phyloP scores from a whole-genome alignment of 257 asterid genomes.

The Gentiana straminea region DNA sequence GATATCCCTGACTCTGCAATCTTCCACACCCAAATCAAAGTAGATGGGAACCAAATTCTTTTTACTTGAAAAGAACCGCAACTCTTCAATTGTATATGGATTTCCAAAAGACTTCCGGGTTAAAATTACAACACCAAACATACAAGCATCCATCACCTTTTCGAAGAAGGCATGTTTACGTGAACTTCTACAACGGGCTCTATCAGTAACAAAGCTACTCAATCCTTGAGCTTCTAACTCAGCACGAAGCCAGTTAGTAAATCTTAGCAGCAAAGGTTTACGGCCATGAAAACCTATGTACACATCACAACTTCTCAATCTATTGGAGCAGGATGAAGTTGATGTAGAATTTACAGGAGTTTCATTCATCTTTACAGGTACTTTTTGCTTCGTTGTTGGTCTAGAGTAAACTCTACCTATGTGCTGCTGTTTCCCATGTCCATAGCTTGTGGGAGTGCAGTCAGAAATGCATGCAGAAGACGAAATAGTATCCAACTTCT shows the following conservation, averaged over 20 bases:
- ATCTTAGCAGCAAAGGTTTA: slow-evolving; percentile 48
- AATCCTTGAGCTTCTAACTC: slow-evolving; percentile 79
- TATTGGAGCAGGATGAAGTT: slow-evolving; percentile 44
- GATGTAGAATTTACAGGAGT: slow-evolving; percentile 37
- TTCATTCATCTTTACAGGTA: slow-evolving; percentile 34
- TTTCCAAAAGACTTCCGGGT: slow-evolving; percentile 81
- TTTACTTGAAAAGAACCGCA: slow-evolving; percentile 76
- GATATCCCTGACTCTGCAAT: slow-evolving; percentile 81
- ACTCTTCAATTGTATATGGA: slow-evolving; percentile 80
- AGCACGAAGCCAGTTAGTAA: slow-evolving; percentile 79
- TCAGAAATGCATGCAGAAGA: slow-evolving; percentile 43
- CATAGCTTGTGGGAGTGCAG: slow-evolving; percentile 36
- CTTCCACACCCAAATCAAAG: slow-evolving; percentile 82
- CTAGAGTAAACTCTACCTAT: slow-evolving; percentile 27
- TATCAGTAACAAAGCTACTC: slow-evolving; percentile 74
- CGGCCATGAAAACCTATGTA: slow-evolving; percentile 78
- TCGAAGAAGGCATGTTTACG: slow-evolving; percentile 60
- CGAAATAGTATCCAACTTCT: slow-evolving; percentile 35
- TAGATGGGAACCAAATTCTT: slow-evolving; percentile 85
- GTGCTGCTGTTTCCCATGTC: slow-evolving; percentile 14
- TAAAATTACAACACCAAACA: slow-evolving; percentile 75
- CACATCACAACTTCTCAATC: slow-evolving; percentile 68
- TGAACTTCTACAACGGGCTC: slow-evolving; percentile 53
- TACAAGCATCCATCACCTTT: slow-evolving; percentile 70
- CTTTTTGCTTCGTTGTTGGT: slow-evolving; percentile 38